phyloP scores from a whole-genome alignment of 2,329 filamentous ascomycete species.

The Chlorencoelia australis region DNA sequence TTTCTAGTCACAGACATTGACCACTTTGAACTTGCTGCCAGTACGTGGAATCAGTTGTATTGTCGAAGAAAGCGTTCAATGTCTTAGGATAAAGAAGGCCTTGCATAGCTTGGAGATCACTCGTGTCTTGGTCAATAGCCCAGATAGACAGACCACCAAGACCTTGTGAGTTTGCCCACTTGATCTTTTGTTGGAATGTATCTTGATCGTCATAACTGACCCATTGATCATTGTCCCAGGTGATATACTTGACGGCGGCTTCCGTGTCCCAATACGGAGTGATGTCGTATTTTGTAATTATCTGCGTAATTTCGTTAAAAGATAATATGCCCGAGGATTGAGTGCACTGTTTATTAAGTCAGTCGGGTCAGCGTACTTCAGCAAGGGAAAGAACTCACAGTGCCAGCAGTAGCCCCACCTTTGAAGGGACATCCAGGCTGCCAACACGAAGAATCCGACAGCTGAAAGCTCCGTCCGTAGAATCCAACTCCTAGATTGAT shows the following conservation, averaged over 20 bases:
- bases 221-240: conserved; percentile 5
- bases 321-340: conserved; percentile 25
- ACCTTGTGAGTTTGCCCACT: conserved; percentile 20
- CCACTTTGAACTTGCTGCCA: not conserved
- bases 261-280: conserved; percentile 17
- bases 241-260: conserved; percentile 11
- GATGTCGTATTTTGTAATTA: conserved; percentile 15
- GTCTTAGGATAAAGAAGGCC: not conserved
- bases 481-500: conserved; percentile 37
- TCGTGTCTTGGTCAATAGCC: conserved; percentile 9
- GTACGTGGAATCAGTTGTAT: not conserved
- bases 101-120: not conserved
- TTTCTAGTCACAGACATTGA: too few species aligned
- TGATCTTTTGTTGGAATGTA: conserved; percentile 20
- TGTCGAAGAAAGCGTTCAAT: not conserved
- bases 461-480: conserved; percentile 31
- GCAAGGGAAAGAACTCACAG: too few species aligned
- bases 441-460: conserved; percentile 16
- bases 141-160: conserved; percentile 24
- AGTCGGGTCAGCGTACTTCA: too few species aligned
- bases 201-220: conserved; percentile 23
- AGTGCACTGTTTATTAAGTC: too few species aligned
- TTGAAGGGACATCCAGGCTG: conserved; percentile 15
- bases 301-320: conserved; percentile 26
- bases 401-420: conserved; percentile 4